A percentile compares a stretch with the other conserved stretches of the same genome.
These are phyloP conservation scores for Termitomyces titanicus DNA, from an alignment of 768 basidiomycete genomes.

Conservation along the genomic window DNA sequence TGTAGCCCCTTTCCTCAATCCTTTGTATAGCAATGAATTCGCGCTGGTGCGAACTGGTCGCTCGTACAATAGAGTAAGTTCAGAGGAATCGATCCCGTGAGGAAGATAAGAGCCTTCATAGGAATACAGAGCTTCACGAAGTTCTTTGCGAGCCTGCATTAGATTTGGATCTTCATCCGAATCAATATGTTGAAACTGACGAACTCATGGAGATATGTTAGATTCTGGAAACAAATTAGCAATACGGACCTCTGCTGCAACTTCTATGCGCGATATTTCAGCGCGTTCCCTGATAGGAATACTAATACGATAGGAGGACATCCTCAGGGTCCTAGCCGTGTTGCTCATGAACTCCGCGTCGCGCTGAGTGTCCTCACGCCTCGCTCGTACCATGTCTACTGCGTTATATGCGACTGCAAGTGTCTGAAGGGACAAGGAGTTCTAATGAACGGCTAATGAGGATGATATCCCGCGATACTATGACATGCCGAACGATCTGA, in stretches of 20 bases:
- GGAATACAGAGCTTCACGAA: background rate
- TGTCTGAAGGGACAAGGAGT: background rate
- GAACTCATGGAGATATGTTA: background rate
- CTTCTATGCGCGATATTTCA: background rate
- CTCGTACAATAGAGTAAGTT: background rate
- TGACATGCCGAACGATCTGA: background rate
- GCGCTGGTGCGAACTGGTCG: background rate
- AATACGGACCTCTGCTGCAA: background rate
- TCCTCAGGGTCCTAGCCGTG: background rate
- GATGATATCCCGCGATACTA: background rate
- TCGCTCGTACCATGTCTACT: background rate
- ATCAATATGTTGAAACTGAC: background rate
- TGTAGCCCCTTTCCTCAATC: background rate
- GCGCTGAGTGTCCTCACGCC: background rate
- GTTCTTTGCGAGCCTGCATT: background rate
- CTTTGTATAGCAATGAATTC: background rate
- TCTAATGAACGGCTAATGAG: background rate
- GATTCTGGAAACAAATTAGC: background rate
- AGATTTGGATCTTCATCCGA: background rate
- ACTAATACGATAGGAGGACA: background rate
- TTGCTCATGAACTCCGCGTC: background rate
- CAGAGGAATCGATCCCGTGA: background rate
- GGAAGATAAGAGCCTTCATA: background rate
- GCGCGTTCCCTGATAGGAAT: background rate
- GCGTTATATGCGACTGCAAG: background rate